Percentiles rank a stretch among this genome's conserved stretches.
Conservation (phyloP, 2,329 filamentous ascomycete genomes). For the Penicillium sp. region DNA sequence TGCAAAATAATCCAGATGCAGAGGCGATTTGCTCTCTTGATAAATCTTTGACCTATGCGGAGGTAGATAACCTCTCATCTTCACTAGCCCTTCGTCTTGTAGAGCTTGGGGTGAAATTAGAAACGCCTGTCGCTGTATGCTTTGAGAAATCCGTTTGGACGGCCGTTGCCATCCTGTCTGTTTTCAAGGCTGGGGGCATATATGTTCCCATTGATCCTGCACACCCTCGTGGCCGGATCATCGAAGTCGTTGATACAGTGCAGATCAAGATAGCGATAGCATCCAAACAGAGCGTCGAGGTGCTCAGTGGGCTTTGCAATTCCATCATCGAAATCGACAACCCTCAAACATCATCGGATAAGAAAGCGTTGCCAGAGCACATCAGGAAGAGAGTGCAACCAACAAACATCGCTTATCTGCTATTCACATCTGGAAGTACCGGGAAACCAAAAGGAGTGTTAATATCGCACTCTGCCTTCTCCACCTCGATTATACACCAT, state of each 20-base stretch:
- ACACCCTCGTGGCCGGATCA: conserved; percentile 12
- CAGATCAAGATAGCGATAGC: neutral
- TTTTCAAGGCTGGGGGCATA: neutral
- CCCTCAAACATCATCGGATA: neutral
- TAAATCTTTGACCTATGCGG: neutral
- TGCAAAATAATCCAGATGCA: too few relatives aligned
- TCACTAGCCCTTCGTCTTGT: neutral
- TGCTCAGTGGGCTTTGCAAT: neutral
- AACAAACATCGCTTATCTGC: conserved; percentile 44
- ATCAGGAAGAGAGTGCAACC: neutral
- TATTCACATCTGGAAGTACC: conserved; percentile 56
- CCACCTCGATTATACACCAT: conserved; percentile 50
- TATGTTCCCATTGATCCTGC: conserved; percentile 1
- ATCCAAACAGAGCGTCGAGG: neutral
- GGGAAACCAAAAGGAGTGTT: conserved; percentile 56
- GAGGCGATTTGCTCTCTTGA: neutral
- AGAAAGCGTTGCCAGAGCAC: neutral
- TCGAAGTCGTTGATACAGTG: conserved; percentile 5
- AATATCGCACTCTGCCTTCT: conserved; percentile 57
- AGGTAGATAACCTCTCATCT: neutral
- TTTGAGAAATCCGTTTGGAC: conserved; percentile 7
- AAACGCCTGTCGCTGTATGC: neutral
- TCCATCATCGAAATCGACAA: neutral
- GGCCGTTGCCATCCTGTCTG: neutral
- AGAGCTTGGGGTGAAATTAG: neutral